Percentiles rank a stretch among this genome's conserved stretches.
Evolutionary conservation across 805 yeast genomes (phyloP).

Genomic region (Starmerella scarabaei): DNA sequence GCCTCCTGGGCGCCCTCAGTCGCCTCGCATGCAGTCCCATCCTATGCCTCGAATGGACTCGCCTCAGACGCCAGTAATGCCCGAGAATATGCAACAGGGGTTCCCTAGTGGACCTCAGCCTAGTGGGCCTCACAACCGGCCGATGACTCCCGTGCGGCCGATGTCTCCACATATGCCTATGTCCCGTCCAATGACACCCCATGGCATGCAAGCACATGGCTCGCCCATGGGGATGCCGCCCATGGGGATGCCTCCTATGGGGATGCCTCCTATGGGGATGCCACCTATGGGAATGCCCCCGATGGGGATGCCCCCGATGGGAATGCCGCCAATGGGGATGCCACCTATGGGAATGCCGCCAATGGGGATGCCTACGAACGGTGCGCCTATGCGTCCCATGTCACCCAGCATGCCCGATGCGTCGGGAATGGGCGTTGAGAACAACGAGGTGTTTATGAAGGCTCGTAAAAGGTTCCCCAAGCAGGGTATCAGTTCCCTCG

Average conservation of each 20-base stretch:
- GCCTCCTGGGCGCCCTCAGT: too few species aligned
- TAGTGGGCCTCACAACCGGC: too few species aligned
- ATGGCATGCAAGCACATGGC: too few species aligned
- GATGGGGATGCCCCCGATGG: slow-evolving; percentile 1
- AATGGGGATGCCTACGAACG: slow-evolving; percentile 1
- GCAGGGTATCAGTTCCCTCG: slow-evolving; percentile 1
- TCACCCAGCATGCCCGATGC: background rate
- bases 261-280: slow-evolving; percentile 2
- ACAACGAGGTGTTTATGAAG: slow-evolving; percentile 8
- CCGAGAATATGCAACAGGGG: too few species aligned
- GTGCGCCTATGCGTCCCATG: background rate
- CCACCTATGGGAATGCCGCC: background rate
- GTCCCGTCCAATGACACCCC: too few species aligned
- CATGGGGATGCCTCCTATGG: slow-evolving; percentile 1
- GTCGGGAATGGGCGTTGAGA: background rate
- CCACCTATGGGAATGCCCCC: slow-evolving; percentile 2
- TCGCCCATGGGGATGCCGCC: background rate
- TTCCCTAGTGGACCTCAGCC: too few species aligned
- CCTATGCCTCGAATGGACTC: too few species aligned
- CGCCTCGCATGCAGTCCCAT: too few species aligned
- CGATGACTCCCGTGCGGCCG: too few species aligned
- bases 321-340: background rate
- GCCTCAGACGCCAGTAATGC: too few species aligned
- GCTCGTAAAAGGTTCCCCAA: slow-evolving; percentile 7
- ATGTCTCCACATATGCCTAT: too few species aligned